These are phyloP conservation scores for Smithsoniella earleae DNA, from an alignment of 163 green algal genomes.

Conservation along the genomic window DNA sequence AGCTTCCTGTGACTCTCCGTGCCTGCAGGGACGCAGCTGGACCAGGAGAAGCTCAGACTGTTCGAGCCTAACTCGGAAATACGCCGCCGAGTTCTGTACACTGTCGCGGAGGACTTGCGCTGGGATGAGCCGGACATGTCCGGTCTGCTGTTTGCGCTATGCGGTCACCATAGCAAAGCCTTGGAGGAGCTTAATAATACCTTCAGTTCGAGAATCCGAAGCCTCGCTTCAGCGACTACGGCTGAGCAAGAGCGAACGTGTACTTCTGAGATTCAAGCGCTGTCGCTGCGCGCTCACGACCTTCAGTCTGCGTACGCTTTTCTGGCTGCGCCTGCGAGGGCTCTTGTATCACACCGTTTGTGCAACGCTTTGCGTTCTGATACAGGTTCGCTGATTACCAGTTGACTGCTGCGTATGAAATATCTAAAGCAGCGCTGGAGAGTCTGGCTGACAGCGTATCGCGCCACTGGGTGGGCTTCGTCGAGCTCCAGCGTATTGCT, in stretches of 20 bases:
- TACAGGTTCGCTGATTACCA: conserved; percentile 19
- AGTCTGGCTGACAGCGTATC: conserved; percentile 6
- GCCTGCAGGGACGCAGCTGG: conserved; percentile 19
- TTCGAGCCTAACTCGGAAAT: conserved; percentile 14
- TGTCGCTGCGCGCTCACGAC: conserved; percentile 10
- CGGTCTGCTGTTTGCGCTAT: conserved; percentile 28
- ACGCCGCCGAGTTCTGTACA: conserved; percentile 5
- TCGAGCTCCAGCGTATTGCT: conserved; percentile 24
- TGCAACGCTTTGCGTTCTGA: neutral
- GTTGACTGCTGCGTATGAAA: neutral
- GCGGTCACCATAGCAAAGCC: conserved; percentile 24
- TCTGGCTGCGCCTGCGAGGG: too few relatives aligned
- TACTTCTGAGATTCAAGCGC: neutral
- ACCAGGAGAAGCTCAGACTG: conserved; percentile 26
- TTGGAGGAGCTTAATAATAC: neutral
- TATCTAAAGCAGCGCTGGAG: conserved; percentile 9
- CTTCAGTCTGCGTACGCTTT: neutral
- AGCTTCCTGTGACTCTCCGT: neutral
- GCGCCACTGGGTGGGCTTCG: conserved; percentile 19
- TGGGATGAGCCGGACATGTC: conserved; percentile 30
- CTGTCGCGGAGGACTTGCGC: conserved; percentile 25
- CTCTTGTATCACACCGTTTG: neutral
- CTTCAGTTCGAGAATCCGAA: neutral
- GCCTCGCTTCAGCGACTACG: neutral
- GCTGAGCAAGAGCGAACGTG: neutral